A percentile compares a stretch with the other conserved stretches of the same genome.
phyloP scores from a whole-genome alignment of 1,284 basidiomycete species.

The Gomphus sp. region DNA sequence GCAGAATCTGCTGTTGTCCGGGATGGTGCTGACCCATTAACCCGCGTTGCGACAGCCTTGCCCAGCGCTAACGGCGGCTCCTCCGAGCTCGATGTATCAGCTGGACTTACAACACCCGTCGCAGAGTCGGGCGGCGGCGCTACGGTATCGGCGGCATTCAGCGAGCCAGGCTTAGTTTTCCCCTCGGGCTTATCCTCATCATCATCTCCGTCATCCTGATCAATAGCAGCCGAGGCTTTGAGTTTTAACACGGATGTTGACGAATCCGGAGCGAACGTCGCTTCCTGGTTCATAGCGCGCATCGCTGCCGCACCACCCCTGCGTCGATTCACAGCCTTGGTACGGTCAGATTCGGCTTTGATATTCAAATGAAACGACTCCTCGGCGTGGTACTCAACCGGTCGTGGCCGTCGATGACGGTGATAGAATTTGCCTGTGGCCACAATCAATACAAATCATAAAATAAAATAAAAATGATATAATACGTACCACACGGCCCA shows the following conservation, averaged over 20 bases:
- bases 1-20: constrained; percentile 17
- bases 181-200: not conserved
- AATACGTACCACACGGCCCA: constrained; percentile 74
- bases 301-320: constrained; percentile 36
- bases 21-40: constrained; percentile 16
- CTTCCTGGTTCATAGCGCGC: constrained; percentile 21
- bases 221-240: constrained; percentile 41
- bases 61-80: constrained; percentile 59
- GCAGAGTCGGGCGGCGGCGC: constrained; percentile 11
- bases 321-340: constrained; percentile 44
- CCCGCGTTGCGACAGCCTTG: not conserved
- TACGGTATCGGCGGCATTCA: constrained; percentile 4
- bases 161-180: constrained; percentile 7
- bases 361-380: constrained; percentile 56
- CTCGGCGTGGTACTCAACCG: constrained; percentile 68
- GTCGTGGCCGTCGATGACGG: constrained; percentile 67
- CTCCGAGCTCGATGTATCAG: constrained; percentile 46
- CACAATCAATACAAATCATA: constrained; percentile 10
- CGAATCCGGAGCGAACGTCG: not conserved
- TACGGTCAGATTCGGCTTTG: constrained; percentile 45
- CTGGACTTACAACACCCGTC: constrained; percentile 10
- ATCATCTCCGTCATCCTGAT: constrained; percentile 14
- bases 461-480: constrained; percentile 1
- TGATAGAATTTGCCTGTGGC: constrained; percentile 76
- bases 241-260: constrained; percentile 1